Base-by-base conservation (phyloP, 768 basidiomycete genomes). In the Boletus tylopilopsis region DNA sequence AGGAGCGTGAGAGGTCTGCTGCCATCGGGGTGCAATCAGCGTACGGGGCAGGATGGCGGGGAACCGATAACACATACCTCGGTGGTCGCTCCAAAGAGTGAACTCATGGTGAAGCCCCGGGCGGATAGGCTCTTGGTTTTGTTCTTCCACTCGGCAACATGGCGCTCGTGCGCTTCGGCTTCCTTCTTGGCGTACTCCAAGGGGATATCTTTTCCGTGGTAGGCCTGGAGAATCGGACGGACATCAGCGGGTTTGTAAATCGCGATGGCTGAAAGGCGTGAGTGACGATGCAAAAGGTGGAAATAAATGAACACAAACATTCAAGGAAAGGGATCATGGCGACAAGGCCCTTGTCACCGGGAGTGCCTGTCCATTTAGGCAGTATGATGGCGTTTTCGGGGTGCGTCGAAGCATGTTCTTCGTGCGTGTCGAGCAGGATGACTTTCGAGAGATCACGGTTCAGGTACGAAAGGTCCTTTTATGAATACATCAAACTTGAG, bases 241-340 rank as follows among this genome's bases (percentile, higher is more conserved):
- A 98, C 87, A 60, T 98, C 96, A 22, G 76, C 64, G 1, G 90
- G 85, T 54, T 84, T 85, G 73, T 92, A 94, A 57, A 98, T 94
- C 1, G 84, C 94, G 51, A 99, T 86, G 7, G 96, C 95, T 95
- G 59, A 30, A 23, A 19, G 7, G 10, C 15, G 13, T 29, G 18
- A 0, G 22, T 55, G 34, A 47, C 29, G 23, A 47, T 12, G 25
- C 18, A 16, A 2, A 15, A 21, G 2, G 34, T 5, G 23, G 15
- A 2, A 42, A 21, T 7, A 52, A 15, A 42, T 19, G 24, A 6
- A n/a, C 9, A 71, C 77, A 46, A 60, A 76, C 93, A 93, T 74
- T 98, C 96, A 5, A 99, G 78, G 84, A 98, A 97, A 1, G 95
- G 95, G 56, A 99, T 94, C 77, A 97, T 79, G n/a, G 84, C 85